phyloP scores from a whole-genome alignment of 2,329 filamentous ascomycete genomes.

The Daldinia sp. region DNA sequence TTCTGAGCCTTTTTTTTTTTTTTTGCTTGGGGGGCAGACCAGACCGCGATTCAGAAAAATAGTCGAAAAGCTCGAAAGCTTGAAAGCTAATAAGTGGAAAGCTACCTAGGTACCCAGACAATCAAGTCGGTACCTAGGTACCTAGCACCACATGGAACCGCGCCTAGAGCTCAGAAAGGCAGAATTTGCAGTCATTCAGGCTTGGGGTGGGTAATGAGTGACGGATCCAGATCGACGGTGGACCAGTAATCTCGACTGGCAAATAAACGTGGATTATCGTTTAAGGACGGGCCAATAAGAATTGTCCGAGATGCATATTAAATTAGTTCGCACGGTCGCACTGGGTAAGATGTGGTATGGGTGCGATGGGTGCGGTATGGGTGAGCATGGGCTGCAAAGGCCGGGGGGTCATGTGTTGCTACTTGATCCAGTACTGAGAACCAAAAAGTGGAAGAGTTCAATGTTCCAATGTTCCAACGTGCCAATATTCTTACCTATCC shows the following conservation, averaged over 20 bases:
- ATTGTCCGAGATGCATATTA: slow-evolving; percentile 31
- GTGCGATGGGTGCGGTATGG: too few species aligned
- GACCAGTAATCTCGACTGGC: slow-evolving; percentile 38
- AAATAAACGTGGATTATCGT: slow-evolving; percentile 36
- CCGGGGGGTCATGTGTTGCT: slow-evolving; percentile 29
- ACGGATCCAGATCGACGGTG: slow-evolving; percentile 34
- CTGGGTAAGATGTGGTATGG: neutral
- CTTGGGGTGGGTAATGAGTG: neutral
- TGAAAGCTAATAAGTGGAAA: neutral
- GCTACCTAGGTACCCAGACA: too few species aligned
- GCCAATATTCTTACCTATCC: slow-evolving; percentile 15
- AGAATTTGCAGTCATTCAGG: slow-evolving; percentile 15
- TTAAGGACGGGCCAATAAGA: slow-evolving; percentile 30
- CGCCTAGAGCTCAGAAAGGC: slow-evolving; percentile 2
- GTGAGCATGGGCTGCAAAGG: slow-evolving; percentile 27
- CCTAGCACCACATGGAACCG: neutral
- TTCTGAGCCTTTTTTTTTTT: too few species aligned
- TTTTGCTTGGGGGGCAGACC: too few species aligned
- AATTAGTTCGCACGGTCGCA: slow-evolving; percentile 34
- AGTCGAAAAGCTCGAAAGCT: too few species aligned
- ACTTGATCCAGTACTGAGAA: too few species aligned
- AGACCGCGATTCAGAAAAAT: neutral
- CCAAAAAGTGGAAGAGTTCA: slow-evolving; percentile 23
- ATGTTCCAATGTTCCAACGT: too few species aligned
- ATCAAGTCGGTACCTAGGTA: too few species aligned